phyloP scores from a whole-genome alignment of 2,329 filamentous ascomycete genomes.

The Sarocladium kiliense region DNA sequence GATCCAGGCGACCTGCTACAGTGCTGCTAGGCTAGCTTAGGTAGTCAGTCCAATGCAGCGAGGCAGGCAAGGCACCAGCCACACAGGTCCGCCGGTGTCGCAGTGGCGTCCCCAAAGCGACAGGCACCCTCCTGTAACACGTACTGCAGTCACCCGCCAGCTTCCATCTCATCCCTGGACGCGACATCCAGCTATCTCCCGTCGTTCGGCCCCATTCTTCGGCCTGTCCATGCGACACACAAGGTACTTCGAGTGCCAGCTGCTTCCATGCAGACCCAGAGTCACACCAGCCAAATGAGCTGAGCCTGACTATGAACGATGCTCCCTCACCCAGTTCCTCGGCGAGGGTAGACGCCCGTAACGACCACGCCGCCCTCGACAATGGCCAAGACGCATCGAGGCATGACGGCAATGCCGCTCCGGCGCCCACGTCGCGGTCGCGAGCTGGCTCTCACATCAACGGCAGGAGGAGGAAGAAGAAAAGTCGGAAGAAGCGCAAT shows the following conservation, averaged over 20 bases:
- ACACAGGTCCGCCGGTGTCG: neutral
- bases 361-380: neutral
- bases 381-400: neutral
- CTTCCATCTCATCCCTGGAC: neutral
- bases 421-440: constrained; percentile 17
- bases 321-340: constrained; percentile 38
- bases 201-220: constrained; percentile 1
- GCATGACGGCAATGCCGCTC: constrained; percentile 12
- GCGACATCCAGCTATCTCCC: neutral
- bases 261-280: constrained; percentile 26
- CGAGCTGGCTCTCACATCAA: constrained; percentile 18
- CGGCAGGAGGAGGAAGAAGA: constrained; percentile 29
- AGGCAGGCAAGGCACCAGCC: neutral
- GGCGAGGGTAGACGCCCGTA: constrained; percentile 22
- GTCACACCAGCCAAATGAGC: constrained; percentile 26
- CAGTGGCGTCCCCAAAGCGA: neutral
- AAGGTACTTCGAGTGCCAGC: constrained; percentile 11
- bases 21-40: neutral
- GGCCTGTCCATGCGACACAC: constrained; percentile 1
- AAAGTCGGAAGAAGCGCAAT: constrained; percentile 30
- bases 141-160: neutral
- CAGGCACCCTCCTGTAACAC: neutral
- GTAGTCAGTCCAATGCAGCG: neutral
- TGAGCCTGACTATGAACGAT: constrained; percentile 44
- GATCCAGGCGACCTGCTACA: constrained; percentile 10